A percentile compares a stretch with the other conserved stretches of the same genome.
These are phyloP conservation scores for Aspergillus leporis DNA, from an alignment of 495 filamentous ascomycete species.

Conservation along the genomic window DNA sequence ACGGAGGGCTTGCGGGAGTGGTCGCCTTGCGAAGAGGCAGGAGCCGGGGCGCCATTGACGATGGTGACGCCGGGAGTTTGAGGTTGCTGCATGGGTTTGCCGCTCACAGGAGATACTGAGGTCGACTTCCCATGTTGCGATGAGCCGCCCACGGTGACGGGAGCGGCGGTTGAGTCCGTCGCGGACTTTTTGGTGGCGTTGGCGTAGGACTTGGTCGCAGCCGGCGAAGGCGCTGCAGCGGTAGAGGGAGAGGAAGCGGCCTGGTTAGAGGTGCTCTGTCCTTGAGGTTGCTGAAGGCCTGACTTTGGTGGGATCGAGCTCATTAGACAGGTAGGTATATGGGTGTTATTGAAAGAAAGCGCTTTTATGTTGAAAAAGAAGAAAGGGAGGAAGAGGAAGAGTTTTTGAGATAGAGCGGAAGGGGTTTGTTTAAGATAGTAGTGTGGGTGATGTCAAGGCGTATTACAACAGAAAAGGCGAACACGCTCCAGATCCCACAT, in stretches of 20 bases:
- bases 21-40: constrained; percentile 60
- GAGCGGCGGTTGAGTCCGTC: constrained; percentile 63
- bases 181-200: constrained; percentile 80
- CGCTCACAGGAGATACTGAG: constrained; percentile 79
- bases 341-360: constrained; percentile 7
- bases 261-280: constrained; percentile 53
- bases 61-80: constrained; percentile 63
- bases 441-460: constrained; percentile 35
- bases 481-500: constrained; percentile 35
- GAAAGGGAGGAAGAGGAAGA: constrained; percentile 14
- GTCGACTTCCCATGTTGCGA: constrained; percentile 82
- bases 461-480: constrained; percentile 15
- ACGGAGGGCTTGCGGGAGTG: constrained; percentile 84
- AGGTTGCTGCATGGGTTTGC: constrained; percentile 63
- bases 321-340: constrained; percentile 47
- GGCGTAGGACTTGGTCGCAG: constrained; percentile 63
- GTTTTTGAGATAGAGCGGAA: constrained; percentile 1
- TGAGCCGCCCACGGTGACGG: constrained; percentile 70
- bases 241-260: constrained; percentile 45
- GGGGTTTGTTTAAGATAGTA: constrained; percentile 1
- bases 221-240: constrained; percentile 57
- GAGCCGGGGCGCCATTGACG: constrained; percentile 64
- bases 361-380: constrained; percentile 8
- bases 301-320: constrained; percentile 51
- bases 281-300: constrained; percentile 55